These are phyloP conservation scores for Climacium dendroides DNA, from an alignment of 225 moss, liverwort and hornwort species.

Conservation along the genomic window DNA sequence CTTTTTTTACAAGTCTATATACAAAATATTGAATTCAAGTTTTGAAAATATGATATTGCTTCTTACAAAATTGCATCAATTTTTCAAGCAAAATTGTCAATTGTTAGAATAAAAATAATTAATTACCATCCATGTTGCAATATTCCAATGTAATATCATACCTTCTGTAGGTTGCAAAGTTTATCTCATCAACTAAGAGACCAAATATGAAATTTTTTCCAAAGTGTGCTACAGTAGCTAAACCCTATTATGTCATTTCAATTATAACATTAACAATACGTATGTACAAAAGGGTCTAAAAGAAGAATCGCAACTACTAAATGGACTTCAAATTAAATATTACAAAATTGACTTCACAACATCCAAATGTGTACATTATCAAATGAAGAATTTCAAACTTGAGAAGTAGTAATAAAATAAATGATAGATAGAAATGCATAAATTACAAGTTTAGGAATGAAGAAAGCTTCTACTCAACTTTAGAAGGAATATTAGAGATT, in stretches of 20 bases:
- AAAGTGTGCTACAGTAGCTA: background rate
- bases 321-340: background rate
- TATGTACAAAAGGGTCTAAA: background rate
- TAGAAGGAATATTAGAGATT: background rate
- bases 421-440: background rate
- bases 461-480: background rate
- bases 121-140: background rate
- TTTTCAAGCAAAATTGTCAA: background rate
- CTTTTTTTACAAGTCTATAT: too few relatives aligned
- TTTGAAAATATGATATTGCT: background rate
- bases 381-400: background rate
- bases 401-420: background rate
- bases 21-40: background rate
- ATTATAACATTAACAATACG: background rate
- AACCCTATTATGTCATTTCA: background rate
- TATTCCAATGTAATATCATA: background rate
- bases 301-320: background rate
- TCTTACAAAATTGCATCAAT: background rate
- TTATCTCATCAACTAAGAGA: background rate
- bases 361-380: background rate
- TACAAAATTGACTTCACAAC: background rate
- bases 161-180: background rate
- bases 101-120: background rate
- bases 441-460: background rate
- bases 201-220: background rate